These are phyloP conservation scores for Fomitopsis betulina DNA, from an alignment of 1,284 basidiomycete genomes.

Conservation along the genomic window DNA sequence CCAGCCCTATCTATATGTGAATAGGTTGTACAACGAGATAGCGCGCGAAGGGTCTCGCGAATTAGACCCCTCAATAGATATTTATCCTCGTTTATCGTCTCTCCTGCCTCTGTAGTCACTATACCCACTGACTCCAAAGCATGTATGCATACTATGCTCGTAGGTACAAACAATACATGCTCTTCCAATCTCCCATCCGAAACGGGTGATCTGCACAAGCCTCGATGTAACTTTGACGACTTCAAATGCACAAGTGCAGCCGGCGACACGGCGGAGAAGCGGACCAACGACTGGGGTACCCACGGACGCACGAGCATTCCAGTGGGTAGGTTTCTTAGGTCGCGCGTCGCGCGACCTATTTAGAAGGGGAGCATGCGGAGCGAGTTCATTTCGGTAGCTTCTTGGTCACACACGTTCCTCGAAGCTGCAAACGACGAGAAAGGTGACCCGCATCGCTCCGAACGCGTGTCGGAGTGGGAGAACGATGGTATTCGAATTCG, in stretches of 20 bases:
- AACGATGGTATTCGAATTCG: too few species aligned
- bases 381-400: background rate
- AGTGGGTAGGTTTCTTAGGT: background rate
- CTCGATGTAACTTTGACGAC: background rate
- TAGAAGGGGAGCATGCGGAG: background rate
- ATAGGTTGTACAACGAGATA: constrained; percentile 20
- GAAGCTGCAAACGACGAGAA: background rate
- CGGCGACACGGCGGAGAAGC: background rate
- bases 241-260: background rate
- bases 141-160: background rate
- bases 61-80: constrained; percentile 33
- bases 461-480: background rate
- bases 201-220: background rate
- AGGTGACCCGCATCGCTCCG: background rate
- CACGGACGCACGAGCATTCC: background rate
- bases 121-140: background rate
- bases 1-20: constrained; percentile 19
- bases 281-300: background rate
- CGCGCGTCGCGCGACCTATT: background rate
- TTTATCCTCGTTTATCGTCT: constrained; percentile 1
- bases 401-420: background rate
- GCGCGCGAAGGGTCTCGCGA: constrained; percentile 45
- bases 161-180: background rate
- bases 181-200: background rate
- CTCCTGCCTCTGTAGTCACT: background rate